These are phyloP conservation scores for Posidonia oceanica DNA, from an alignment of 116 monocot genomes.

Conservation along the genomic window DNA sequence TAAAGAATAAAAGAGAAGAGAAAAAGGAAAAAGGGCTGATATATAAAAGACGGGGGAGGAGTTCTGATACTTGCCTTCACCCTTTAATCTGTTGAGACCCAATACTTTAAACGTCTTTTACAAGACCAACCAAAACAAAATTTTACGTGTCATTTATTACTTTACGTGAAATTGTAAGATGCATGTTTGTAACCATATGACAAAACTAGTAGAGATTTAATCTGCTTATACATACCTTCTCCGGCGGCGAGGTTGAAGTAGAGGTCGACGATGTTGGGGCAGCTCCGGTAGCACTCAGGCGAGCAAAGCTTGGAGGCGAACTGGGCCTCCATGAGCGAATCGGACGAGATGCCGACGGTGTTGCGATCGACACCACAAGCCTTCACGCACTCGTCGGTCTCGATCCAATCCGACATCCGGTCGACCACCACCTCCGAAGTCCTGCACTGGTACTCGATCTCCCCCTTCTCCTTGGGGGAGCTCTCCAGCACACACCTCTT, in stretches of 20 bases:
- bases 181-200: too few relatives aligned
- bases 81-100: not conserved
- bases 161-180: too few relatives aligned
- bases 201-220: too few relatives aligned
- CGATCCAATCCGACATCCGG: conserved; percentile 39
- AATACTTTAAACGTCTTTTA: too few relatives aligned
- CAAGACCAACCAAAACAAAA: too few relatives aligned
- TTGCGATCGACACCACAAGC: conserved; percentile 48
- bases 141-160: too few relatives aligned
- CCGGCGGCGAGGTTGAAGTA: conserved; percentile 68
- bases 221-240: conserved; percentile 33
- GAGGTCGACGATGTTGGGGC: conserved; percentile 65
- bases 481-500: conserved; percentile 73
- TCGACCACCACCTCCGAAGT: conserved; percentile 63
- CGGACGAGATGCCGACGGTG: conserved; percentile 63
- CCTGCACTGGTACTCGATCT: conserved; percentile 50
- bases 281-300: conserved; percentile 38
- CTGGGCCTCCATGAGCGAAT: conserved; percentile 38
- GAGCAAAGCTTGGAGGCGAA: conserved; percentile 54
- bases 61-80: not conserved
- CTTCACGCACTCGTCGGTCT: conserved; percentile 61
- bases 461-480: conserved; percentile 9
- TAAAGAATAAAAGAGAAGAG: not conserved
- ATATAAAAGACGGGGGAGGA: not conserved
- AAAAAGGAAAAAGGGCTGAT: not conserved